A percentile compares a stretch with the other conserved stretches of the same genome.
These are phyloP conservation scores for Casaregolazyma suthepensis DNA, from an alignment of 1,139 yeast genomes.

Conservation along the genomic window DNA sequence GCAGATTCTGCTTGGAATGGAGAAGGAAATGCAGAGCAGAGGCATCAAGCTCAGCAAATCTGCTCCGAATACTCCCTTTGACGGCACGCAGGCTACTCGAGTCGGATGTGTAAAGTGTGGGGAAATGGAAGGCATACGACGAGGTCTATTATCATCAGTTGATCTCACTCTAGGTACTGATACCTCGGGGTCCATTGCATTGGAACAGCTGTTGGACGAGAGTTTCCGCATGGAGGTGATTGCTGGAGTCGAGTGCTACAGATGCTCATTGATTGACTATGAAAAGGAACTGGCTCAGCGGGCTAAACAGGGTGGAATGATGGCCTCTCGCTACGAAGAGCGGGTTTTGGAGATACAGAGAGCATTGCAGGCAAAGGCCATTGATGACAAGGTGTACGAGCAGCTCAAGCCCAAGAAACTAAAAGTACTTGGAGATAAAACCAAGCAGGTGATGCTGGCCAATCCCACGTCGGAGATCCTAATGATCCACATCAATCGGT, in stretches of 20 bases:
- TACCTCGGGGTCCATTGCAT: constrained; percentile 34
- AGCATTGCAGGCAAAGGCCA: constrained; percentile 59
- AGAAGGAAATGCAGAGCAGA: constrained; percentile 44
- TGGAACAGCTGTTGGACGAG: constrained; percentile 56
- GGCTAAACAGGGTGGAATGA: constrained; percentile 8
- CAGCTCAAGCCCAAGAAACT: constrained; percentile 68
- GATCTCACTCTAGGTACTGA: constrained; percentile 52
- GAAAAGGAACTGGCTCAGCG: constrained; percentile 39
- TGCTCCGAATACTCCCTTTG: constrained; percentile 50
- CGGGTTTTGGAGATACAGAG: constrained; percentile 52
- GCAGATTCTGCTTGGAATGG: constrained; percentile 64
- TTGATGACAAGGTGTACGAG: constrained; percentile 74
- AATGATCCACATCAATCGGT: constrained; percentile 81
- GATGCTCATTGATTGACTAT: constrained; percentile 73
- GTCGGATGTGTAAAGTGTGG: constrained; percentile 88
- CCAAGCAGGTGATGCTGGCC: constrained; percentile 72
- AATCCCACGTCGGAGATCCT: constrained; percentile 75
- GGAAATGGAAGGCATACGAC: constrained; percentile 86
- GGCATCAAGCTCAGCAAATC: constrained; percentile 5
- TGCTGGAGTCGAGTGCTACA: constrained; percentile 86
- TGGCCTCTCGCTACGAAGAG: constrained; percentile 36
- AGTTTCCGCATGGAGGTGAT: constrained; percentile 81
- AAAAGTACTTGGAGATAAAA: constrained; percentile 69
- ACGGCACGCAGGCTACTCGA: constrained; percentile 79
- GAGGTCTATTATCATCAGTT: constrained; percentile 73